Evolutionary conservation across 805 yeast genomes (phyloP), one percentile per base, ranked within the genome.

Genomic region (Wickerhamomyces bovis): DNA sequence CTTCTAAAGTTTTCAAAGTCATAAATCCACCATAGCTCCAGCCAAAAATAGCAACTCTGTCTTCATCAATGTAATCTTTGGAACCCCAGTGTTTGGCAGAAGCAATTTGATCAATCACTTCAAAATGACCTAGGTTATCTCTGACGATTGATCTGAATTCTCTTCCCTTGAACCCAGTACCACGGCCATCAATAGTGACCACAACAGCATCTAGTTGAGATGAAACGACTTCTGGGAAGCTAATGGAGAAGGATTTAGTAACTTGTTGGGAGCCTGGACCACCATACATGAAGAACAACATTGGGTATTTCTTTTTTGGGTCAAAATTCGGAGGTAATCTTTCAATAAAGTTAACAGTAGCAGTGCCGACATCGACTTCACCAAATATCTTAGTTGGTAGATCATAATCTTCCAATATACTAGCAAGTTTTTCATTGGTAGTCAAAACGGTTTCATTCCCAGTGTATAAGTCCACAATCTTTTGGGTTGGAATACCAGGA

Each of bases 1-100:
- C 72, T 65, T 94, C 98, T 41, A 94, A 69, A 0, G 95, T 85
- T 66, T 90, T 94, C 56, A 94, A 74, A 0, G 99, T 89, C 74
- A 89, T 76, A 62, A 80, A 94, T 0, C 98, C 99, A 42, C 99
- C 99, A 62, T 92, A 94, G 20, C 96, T 86, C 99, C 99, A 94
- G 9, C 99, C 99, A 92, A 97, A 94, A 46, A 92, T 78, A 0
- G 96, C 95, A 12, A 88, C 81, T 50, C 78, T 76, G 4, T 74
- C 68, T 21, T 70, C 64, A 61, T 90, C 86, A 38, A 94, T 84
- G 58, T 83, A 92, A 2, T 71, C 49, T 54, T 76, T 77, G 4
- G 66, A 42, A 3, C 78, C 73, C 85, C 94, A 92, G 1, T 72
- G 52, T 53, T 79, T 78, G 3, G 95, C 99, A 5, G 95, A 96